These are phyloP conservation scores for Neonectria faginata DNA, from an alignment of 2,329 filamentous ascomycete species.

Conservation along the genomic window DNA sequence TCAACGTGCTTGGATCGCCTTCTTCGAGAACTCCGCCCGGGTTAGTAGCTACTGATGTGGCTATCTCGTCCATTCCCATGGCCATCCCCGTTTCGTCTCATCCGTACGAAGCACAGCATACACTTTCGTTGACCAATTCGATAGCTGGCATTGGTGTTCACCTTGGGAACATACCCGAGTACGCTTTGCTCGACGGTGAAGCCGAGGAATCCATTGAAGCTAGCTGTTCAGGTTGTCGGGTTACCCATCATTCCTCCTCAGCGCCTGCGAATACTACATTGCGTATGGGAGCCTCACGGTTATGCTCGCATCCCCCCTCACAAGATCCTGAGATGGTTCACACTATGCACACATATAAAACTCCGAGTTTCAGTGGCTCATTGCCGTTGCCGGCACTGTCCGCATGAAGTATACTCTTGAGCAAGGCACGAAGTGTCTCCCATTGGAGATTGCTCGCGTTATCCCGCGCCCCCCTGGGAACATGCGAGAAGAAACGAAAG, in stretches of 20 bases:
- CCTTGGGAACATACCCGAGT: neutral
- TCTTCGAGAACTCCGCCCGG: neutral
- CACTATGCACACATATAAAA: constrained; percentile 8
- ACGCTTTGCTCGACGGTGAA: constrained; percentile 1
- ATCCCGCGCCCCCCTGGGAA: constrained; percentile 14
- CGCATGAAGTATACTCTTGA: neutral
- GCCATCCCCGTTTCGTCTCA: neutral
- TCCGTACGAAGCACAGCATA: neutral
- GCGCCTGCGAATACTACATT: neutral
- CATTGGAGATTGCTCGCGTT: constrained; percentile 28
- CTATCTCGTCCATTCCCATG: neutral
- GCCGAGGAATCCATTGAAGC: neutral
- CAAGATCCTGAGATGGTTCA: neutral
- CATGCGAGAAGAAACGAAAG: constrained; percentile 27
- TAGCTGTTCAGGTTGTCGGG: neutral
- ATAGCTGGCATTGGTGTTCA: neutral
- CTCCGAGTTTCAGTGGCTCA: constrained; percentile 9
- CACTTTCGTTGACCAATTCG: neutral
- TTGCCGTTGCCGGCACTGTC: neutral
- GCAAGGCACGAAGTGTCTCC: constrained; percentile 16
- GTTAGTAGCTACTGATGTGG: neutral
- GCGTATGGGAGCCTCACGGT: constrained; percentile 1
- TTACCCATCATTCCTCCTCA: constrained; percentile 12
- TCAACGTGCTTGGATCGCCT: neutral
- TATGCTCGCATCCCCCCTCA: constrained; percentile 6